Conservation (phyloP, 2,329 filamentous ascomycete genomes). For the Aspergillus sp. region DNA sequence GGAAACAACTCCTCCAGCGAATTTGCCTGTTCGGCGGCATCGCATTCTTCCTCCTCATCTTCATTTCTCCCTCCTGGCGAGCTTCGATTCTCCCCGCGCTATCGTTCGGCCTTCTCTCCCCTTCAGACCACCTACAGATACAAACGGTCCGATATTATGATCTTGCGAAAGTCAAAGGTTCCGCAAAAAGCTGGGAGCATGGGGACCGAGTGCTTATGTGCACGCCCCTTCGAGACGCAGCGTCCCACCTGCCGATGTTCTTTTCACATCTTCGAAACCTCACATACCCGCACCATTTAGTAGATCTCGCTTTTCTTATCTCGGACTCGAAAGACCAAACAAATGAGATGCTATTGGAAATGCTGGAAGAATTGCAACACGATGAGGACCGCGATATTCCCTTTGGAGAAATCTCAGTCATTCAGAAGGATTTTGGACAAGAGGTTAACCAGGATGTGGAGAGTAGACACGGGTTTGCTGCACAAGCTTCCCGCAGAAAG, state of each 20-base stretch:
- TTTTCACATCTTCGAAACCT: conserved; percentile 96
- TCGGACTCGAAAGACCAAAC: conserved; percentile 97
- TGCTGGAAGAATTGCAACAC: conserved; percentile 76
- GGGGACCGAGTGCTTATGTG: conserved; percentile 95
- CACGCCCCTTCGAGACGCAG: conserved; percentile 88
- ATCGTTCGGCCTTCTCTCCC: conserved; percentile 69
- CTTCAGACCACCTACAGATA: conserved; percentile 71
- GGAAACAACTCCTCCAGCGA: conserved; percentile 70
- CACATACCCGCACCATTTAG: conserved; percentile 94
- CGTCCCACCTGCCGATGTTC: conserved; percentile 93
- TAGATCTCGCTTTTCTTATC: conserved; percentile 94
- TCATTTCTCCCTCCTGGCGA: conserved; percentile 74
- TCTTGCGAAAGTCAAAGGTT: conserved; percentile 85
- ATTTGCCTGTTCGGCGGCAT: conserved; percentile 58
- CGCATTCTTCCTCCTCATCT: conserved; percentile 63
- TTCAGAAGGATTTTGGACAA: conserved; percentile 98
- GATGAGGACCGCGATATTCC: conserved; percentile 76
- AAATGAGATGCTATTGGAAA: conserved; percentile 69
- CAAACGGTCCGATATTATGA: conserved; percentile 98
- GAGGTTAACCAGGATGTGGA: conserved; percentile 98
- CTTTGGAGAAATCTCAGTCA: conserved; percentile 95
- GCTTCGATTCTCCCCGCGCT: conserved; percentile 60
- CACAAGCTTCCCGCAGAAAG: conserved; percentile 89
- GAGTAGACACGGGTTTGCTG: conserved; percentile 94
- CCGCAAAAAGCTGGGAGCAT: conserved; percentile 89